phyloP scores from a whole-genome alignment of 2,329 filamentous ascomycete species.

The Aspergillus sp. region DNA sequence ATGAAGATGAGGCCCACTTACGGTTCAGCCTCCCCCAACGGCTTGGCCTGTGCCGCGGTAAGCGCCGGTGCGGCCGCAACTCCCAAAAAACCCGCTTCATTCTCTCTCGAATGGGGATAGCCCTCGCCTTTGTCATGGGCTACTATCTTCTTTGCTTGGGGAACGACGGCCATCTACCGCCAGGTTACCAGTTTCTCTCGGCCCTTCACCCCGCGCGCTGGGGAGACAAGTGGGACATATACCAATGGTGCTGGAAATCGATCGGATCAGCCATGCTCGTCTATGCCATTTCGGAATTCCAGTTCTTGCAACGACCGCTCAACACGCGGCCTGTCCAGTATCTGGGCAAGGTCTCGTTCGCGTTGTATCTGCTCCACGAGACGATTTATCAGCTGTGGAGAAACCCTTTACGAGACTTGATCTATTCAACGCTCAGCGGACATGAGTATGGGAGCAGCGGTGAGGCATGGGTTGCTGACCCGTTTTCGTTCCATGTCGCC shows the following conservation, averaged over 20 bases:
- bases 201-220: constrained; percentile 16
- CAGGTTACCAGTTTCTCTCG: constrained; percentile 18
- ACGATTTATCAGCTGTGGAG: constrained; percentile 17
- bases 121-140: constrained; percentile 12
- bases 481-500: constrained; percentile 14
- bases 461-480: constrained; percentile 7
- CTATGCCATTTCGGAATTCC: constrained; percentile 18
- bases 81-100: neutral
- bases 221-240: constrained; percentile 16
- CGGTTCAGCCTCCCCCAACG: neutral
- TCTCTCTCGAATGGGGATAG: constrained; percentile 1
- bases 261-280: constrained; percentile 17
- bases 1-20: neutral
- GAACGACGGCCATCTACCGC: constrained; percentile 17
- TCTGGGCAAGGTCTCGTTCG: constrained; percentile 29
- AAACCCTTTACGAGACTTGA: constrained; percentile 12
- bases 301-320: constrained; percentile 16
- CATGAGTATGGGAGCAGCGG: constrained; percentile 12
- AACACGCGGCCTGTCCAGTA: constrained; percentile 21
- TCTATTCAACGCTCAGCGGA: constrained; percentile 14
- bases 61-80: neutral
- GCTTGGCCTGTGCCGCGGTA: neutral
- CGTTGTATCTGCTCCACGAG: constrained; percentile 28
- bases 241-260: constrained; percentile 20
- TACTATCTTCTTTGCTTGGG: constrained; percentile 19